Evolutionary conservation across 1,284 basidiomycete species (phyloP).

Genomic region (Tilletia caries): DNA sequence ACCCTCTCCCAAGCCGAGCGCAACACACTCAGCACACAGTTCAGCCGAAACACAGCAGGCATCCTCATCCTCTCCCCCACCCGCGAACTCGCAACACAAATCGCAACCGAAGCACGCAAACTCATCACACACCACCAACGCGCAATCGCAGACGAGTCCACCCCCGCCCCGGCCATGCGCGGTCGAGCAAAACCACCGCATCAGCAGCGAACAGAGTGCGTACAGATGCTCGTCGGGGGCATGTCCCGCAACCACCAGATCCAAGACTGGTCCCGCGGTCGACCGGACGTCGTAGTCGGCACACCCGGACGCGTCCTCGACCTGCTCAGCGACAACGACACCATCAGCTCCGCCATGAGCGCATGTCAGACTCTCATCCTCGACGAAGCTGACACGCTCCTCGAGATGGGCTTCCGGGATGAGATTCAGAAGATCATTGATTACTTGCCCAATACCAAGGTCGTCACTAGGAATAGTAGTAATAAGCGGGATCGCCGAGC

Average conservation of each 20-base stretch:
- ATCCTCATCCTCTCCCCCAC: slow-evolving; percentile 87
- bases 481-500: neutral
- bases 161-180: too few species aligned
- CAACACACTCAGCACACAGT: slow-evolving; percentile 25
- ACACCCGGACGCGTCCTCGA: slow-evolving; percentile 89
- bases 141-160: neutral
- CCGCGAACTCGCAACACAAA: slow-evolving; percentile 88
- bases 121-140: slow-evolving; percentile 63
- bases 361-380: slow-evolving; percentile 72
- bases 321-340: slow-evolving; percentile 60
- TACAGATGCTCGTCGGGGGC: slow-evolving; percentile 79
- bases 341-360: slow-evolving; percentile 36
- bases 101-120: slow-evolving; percentile 77
- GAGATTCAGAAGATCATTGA: slow-evolving; percentile 75
- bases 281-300: slow-evolving; percentile 82
- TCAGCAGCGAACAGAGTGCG: slow-evolving; percentile 37
- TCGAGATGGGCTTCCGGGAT: slow-evolving; percentile 93
- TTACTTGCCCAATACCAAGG: slow-evolving; percentile 65
- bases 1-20: slow-evolving; percentile 24
- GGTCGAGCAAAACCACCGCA: neutral
- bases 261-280: slow-evolving; percentile 64
- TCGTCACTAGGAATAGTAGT: slow-evolving; percentile 37
- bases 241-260: slow-evolving; percentile 67
- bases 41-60: slow-evolving; percentile 60
- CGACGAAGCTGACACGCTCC: slow-evolving; percentile 90